A percentile compares a stretch with the other conserved stretches of the same genome.
These are phyloP conservation scores for Termitomyces sp. DNA, from an alignment of 768 basidiomycete species.

Conservation along the genomic window DNA sequence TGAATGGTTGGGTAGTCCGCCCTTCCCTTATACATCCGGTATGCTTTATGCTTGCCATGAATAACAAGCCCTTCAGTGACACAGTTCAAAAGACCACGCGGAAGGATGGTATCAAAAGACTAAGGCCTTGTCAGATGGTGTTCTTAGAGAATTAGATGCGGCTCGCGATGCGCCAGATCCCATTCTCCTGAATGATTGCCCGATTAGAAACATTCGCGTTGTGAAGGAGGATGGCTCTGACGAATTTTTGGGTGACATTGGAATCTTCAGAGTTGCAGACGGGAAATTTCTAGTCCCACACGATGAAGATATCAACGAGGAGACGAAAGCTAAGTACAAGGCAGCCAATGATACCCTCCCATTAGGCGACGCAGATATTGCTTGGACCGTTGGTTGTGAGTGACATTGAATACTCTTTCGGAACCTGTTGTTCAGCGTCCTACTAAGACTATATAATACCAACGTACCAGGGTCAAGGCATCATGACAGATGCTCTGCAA, in stretches of 20 bases:
- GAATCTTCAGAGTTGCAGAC: conserved; percentile 28
- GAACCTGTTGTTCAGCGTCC: background rate
- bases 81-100: conserved; percentile 28
- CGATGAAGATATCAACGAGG: conserved; percentile 25
- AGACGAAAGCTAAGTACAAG: conserved; percentile 30
- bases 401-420: background rate
- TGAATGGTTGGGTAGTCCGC: conserved; percentile 42
- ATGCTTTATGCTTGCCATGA: background rate
- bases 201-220: conserved; percentile 51
- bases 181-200: conserved; percentile 39
- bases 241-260: conserved; percentile 47
- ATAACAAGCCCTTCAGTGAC: background rate
- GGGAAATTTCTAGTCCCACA: conserved; percentile 13
- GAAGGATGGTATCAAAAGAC: conserved; percentile 23
- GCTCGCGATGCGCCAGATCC: conserved; percentile 19
- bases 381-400: conserved; percentile 63
- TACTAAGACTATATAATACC: conserved; percentile 62
- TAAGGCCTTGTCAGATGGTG: conserved; percentile 24
- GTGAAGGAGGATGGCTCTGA: conserved; percentile 55
- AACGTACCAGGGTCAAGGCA: conserved; percentile 62
- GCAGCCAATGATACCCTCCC: conserved; percentile 38
- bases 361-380: conserved; percentile 50
- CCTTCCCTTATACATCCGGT: conserved; percentile 50
- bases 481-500: conserved; percentile 66
- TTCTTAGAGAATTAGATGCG: conserved; percentile 28